Evolutionary conservation across 495 filamentous ascomycete species (phyloP).

Genomic region (Neurospora sp.): DNA sequence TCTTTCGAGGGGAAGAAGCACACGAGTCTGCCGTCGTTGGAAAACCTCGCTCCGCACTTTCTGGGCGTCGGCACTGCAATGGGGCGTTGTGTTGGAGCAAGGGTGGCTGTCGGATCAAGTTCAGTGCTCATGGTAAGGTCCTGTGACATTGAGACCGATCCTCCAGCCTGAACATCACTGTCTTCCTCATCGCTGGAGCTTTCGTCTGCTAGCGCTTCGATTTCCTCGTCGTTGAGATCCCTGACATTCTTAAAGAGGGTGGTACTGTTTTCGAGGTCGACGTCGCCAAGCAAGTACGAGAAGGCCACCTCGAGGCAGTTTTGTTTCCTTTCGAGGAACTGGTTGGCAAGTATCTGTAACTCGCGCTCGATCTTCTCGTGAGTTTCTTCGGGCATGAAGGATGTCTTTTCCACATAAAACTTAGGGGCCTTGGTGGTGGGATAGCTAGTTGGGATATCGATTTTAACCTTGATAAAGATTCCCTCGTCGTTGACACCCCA

Average conservation of each 20-base stretch:
- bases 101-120: constrained; percentile 34
- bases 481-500: constrained; percentile 66
- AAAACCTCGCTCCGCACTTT: constrained; percentile 67
- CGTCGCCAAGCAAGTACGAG: constrained; percentile 76
- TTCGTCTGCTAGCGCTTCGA: constrained; percentile 45
- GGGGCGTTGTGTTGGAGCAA: constrained; percentile 54
- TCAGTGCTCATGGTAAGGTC: constrained; percentile 41
- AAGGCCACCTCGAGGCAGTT: constrained; percentile 77
- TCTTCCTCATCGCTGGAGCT: constrained; percentile 87
- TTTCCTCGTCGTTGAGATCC: constrained; percentile 49
- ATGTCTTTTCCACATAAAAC: constrained; percentile 68
- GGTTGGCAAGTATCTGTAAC: constrained; percentile 57
- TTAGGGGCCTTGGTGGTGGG: constrained; percentile 55
- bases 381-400: constrained; percentile 61
- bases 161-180: constrained; percentile 42
- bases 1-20: constrained; percentile 83
- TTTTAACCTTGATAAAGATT: constrained; percentile 67
- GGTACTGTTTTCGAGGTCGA: constrained; percentile 63
- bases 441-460: constrained; percentile 72
- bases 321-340: constrained; percentile 55
- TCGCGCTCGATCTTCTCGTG: constrained; percentile 54
- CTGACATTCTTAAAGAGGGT: constrained; percentile 52
- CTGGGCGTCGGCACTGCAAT: constrained; percentile 68
- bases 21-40: constrained; percentile 65
- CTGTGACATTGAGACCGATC: constrained; percentile 45